Conservation (phyloP, 202 grass and related monocot species). For the Carex arenaria region DNA sequence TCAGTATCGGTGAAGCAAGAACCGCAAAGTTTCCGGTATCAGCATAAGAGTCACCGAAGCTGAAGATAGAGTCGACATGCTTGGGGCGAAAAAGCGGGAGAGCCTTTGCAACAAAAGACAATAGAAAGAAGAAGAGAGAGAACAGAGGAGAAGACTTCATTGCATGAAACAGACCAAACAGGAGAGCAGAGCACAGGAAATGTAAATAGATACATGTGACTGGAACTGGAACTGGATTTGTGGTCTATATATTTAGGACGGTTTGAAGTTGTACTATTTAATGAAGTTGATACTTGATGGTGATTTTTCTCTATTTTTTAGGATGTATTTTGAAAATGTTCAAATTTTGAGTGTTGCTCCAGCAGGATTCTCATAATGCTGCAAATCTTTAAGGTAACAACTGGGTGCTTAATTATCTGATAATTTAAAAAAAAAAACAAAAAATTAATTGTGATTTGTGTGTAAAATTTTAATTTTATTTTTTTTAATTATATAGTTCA, state of each 20-base stretch:
- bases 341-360: too few species aligned
- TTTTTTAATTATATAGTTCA: too few species aligned
- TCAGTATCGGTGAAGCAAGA: slow-evolving; percentile 41
- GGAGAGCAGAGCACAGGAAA: slow-evolving; percentile 3
- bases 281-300: not conserved
- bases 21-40: slow-evolving; percentile 67
- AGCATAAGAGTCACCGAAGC: slow-evolving; percentile 73
- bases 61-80: slow-evolving; percentile 48
- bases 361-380: too few species aligned
- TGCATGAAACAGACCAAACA: slow-evolving; percentile 12
- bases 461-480: too few species aligned
- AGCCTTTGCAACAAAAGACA: not conserved
- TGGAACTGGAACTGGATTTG: not conserved
- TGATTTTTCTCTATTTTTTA: too few species aligned
- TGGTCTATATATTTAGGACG: not conserved
- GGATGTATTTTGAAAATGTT: too few species aligned
- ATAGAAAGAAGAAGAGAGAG: not conserved
- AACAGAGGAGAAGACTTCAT: slow-evolving; percentile 10
- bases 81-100: not conserved
- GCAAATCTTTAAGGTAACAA: too few species aligned
- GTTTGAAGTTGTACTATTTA: not conserved
- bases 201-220: slow-evolving; percentile 8
- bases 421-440: too few species aligned
- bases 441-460: too few species aligned
- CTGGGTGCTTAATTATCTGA: too few species aligned